phyloP scores from a whole-genome alignment of 805 yeast species.

The Osmozyma mogii region DNA sequence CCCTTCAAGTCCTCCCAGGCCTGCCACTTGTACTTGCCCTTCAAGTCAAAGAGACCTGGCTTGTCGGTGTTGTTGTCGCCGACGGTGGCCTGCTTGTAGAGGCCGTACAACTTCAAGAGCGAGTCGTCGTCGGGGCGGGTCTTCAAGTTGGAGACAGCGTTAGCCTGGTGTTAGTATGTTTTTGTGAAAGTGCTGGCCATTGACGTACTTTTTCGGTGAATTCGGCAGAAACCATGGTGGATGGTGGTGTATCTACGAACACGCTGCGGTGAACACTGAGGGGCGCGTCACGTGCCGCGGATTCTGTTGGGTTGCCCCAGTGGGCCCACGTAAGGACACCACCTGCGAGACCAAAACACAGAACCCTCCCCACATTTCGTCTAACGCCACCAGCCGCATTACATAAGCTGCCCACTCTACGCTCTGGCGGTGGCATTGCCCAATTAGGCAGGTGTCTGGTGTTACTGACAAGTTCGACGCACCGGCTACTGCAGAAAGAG shows the following conservation, averaged over 20 bases:
- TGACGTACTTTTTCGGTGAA: slow-evolving; percentile 22
- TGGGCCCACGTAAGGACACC: neutral
- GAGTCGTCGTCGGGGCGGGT: slow-evolving; percentile 83
- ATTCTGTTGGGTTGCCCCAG: slow-evolving; percentile 1
- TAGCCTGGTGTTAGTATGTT: slow-evolving; percentile 48
- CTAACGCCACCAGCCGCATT: too few species aligned
- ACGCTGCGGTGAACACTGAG: neutral
- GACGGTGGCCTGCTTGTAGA: slow-evolving; percentile 93
- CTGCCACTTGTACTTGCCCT: slow-evolving; percentile 97
- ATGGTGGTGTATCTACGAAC: neutral
- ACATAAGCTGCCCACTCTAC: too few species aligned
- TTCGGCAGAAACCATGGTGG: slow-evolving; percentile 20
- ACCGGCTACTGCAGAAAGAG: too few species aligned
- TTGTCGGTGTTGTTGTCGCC: slow-evolving; percentile 86
- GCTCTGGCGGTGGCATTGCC: too few species aligned
- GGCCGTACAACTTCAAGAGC: slow-evolving; percentile 76
- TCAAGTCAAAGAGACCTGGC: slow-evolving; percentile 89
- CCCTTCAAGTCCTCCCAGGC: slow-evolving; percentile 91
- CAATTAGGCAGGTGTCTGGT: too few species aligned
- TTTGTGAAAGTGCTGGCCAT: neutral
- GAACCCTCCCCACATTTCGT: too few species aligned
- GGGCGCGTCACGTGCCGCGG: neutral
- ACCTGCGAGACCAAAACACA: slow-evolving; percentile 12
- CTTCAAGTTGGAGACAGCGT: slow-evolving; percentile 66
- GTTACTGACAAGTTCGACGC: too few species aligned